These are phyloP conservation scores for Ophiocordyceps sinensis DNA, from an alignment of 2,329 filamentous ascomycete species.

Conservation along the genomic window DNA sequence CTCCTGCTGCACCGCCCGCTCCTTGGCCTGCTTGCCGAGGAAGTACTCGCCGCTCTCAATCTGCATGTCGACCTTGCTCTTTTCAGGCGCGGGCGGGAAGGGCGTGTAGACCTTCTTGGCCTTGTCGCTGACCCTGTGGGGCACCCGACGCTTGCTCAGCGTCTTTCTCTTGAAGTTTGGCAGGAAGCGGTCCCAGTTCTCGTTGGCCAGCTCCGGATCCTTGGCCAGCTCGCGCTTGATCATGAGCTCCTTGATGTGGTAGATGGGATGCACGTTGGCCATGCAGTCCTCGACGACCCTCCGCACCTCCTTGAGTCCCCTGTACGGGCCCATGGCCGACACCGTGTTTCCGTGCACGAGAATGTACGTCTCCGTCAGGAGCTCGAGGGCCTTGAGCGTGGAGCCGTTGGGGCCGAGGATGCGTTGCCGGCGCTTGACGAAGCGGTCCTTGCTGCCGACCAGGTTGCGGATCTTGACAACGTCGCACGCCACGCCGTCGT, in stretches of 20 bases:
- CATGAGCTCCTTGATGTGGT: constrained; percentile 64
- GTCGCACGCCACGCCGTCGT: constrained; percentile 84
- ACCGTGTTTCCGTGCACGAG: constrained; percentile 96
- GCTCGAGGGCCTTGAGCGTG: constrained; percentile 85
- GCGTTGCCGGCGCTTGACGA: constrained; percentile 85
- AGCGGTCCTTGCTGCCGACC: constrained; percentile 86
- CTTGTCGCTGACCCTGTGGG: constrained; percentile 84
- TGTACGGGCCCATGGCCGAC: constrained; percentile 79
- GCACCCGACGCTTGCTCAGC: constrained; percentile 68
- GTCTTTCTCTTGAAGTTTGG: constrained; percentile 95
- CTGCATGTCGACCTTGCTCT: constrained; percentile 97
- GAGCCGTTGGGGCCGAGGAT: constrained; percentile 85
- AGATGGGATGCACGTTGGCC: constrained; percentile 94
- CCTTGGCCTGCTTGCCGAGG: constrained; percentile 82
- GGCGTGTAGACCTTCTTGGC: constrained; percentile 88
- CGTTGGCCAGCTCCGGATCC: constrained; percentile 69
- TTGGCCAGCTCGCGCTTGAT: constrained; percentile 86
- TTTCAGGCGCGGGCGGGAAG: constrained; percentile 91
- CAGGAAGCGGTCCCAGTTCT: constrained; percentile 92
- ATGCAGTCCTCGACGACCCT: constrained; percentile 90
- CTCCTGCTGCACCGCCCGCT: constrained; percentile 65
- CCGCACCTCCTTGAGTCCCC: constrained; percentile 83
- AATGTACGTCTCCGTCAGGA: constrained; percentile 84
- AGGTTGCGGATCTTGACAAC: constrained; percentile 90
- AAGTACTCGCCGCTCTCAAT: constrained; percentile 98